Base-by-base conservation (phyloP, 805 yeast species). In the Spathaspora boniae region DNA sequence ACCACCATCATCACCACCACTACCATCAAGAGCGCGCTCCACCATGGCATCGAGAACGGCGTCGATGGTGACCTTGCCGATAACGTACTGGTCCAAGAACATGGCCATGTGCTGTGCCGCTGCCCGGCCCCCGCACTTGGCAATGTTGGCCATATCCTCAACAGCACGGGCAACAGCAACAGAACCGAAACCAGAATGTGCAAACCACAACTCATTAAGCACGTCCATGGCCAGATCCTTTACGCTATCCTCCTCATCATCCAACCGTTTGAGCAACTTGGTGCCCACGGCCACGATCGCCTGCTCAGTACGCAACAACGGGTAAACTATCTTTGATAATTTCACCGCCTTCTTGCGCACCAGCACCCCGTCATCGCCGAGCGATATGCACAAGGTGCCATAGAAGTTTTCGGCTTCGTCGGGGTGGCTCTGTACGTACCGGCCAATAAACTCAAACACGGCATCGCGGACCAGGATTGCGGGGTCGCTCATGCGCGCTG, bases 391-490 rank as follows among this genome's bases (percentile, higher is more conserved):
- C 6, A 83, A 57, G 12, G 73, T 59, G 6, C 52, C 58, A 48
- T 76, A 76, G 43, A 74, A 80, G 18, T 68, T 70, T 2, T 67
- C 65, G 15, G 74, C 62, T 20, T 70, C 51, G 3, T 63, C 68
- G 0, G 77, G 74, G 33, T 66, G 66, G 2, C 62, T 45, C 2
- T 58, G 47, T 26, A 80, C 50, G 36, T 70, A 75, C 34, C 64
- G 68, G 8, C 71, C 69, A 17, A 87, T 56, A 26, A 87, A 64
- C 28, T 85, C 93, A 19, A 87, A 60, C 2, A 81, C 81, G 0
- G 94, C 86, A 47, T 82, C 88, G 39, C 87, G 70, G 0, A 86
- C 91, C 26, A 80, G 70, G 0, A 94, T 78, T 2, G 87, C 83
- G 0, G 71, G 50, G 42, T 83, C 91, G 4, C 51, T 56, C 25